Evolutionary conservation across 164 flowering plant genomes (phyloP).

Genomic region (Chimonanthus salicifolius): DNA sequence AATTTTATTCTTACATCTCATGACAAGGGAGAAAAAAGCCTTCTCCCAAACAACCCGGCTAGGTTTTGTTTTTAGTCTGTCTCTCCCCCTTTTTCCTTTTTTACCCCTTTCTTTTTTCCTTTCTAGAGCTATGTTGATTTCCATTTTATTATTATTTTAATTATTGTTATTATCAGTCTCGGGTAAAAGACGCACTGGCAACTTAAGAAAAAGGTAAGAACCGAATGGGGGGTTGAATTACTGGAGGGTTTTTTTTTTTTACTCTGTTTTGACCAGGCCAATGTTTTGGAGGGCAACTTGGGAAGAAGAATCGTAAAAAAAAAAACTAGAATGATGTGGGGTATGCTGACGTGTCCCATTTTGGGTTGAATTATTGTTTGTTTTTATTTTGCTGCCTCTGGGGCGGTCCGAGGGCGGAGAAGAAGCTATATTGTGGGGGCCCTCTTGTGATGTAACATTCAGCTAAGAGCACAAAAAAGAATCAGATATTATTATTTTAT

Average conservation of each 20-base stretch:
- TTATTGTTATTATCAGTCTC: not conserved
- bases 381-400: not conserved
- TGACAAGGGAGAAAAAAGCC: slow-evolving; percentile 11
- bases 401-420: not conserved
- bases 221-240: not conserved
- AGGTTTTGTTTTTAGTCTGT: slow-evolving; percentile 1
- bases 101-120: slow-evolving; percentile 3
- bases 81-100: not conserved
- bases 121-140: not conserved
- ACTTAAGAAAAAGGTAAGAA: too few species aligned
- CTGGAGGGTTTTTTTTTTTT: not conserved
- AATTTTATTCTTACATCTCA: slow-evolving; percentile 11
- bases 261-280: not conserved
- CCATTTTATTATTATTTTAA: not conserved
- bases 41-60: slow-evolving; percentile 13
- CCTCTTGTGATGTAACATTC: slow-evolving; percentile 12
- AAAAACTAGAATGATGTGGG: not conserved
- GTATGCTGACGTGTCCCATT: not conserved
- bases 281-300: not conserved
- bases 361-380: slow-evolving; percentile 3
- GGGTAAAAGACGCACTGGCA: not conserved
- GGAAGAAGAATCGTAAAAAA: not conserved
- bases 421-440: not conserved
- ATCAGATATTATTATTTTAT: not conserved
- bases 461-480: not conserved